Base-by-base conservation (phyloP, 805 yeast genomes). In the Saturnispora sanitii region DNA sequence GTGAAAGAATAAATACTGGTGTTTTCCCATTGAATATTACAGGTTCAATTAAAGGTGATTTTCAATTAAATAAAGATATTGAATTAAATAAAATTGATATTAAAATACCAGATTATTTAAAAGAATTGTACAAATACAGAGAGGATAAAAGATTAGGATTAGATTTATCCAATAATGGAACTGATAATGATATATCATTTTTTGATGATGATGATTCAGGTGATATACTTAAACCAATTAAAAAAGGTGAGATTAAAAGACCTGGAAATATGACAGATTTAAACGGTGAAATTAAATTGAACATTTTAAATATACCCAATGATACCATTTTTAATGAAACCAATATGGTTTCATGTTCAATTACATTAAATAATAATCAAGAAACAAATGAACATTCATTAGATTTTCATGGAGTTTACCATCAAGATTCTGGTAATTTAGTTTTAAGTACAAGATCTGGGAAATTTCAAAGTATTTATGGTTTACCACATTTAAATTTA, bases 381-480 rank as follows among this genome's bases (percentile, higher is more conserved):
- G 13, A 17, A n/a, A 29, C 5, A 8, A 27, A 37, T 18, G 65
- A 62, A 41, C 77, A 78, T 52, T 53, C 56, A 1, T 48, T 86
- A 16, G 64, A 66, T 4, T 60, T 83, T 9, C 60, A 62, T 19
- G 88, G 87, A 0, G 67, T 78, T 2, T 81, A 80, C 54, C 84
- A 79, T 52, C 78, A 81, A 45, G 67, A 70, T 17, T 61, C 75
- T 1, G 94, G 94, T 1, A 65, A 82, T 38, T 55, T 82, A 4
- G 62, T 82, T 13, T 67, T 78, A 0, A 53, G 73, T 16, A 70
- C 86, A 1, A 64, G 68, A 27, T 71, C 86, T 22, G 83, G 82
- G 6, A 81, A 79, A 54, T 77, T 77, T 55, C 64, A 67, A 39
- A 79, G 86, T 6, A 41, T 67, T n/a, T 70, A 71, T 51, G 80